Conservation (phyloP, 2,329 filamentous ascomycete species). For the Venturia aucupariae region DNA sequence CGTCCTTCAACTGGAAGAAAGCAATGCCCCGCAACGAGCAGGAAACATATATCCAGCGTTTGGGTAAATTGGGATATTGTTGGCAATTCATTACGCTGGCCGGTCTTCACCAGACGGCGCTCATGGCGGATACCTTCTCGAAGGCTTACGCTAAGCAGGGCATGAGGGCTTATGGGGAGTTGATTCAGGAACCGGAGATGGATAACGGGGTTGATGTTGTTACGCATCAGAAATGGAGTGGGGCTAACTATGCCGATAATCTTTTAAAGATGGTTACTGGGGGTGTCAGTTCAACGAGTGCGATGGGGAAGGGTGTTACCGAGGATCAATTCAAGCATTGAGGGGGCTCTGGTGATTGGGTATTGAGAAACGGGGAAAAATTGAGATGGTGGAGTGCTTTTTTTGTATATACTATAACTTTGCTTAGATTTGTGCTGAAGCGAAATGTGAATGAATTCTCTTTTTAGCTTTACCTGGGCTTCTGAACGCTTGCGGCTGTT, state of each 20-base stretch:
- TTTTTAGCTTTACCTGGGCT: no score
- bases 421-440: no score
- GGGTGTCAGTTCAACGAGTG: constrained; percentile 81
- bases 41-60: constrained; percentile 91
- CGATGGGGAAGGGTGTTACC: constrained; percentile 96
- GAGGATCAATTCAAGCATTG: constrained; percentile 80
- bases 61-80: constrained; percentile 84
- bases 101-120: constrained; percentile 87
- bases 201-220: constrained; percentile 84
- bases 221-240: constrained; percentile 98
- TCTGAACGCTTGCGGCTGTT: no score
- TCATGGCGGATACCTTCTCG: constrained; percentile 84
- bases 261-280: constrained; percentile 95
- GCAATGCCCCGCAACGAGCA: constrained; percentile 88
- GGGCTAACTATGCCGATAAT: constrained; percentile 90
- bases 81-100: constrained; percentile 99
- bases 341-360: neutral
- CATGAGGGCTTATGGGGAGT: constrained; percentile 94
- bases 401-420: no score
- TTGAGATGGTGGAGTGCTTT: no score
- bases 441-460: no score
- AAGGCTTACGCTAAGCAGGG: constrained; percentile 70
- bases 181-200: constrained; percentile 98
- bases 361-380: no score
- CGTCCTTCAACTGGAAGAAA: constrained; percentile 99